Percentiles rank a stretch among this genome's conserved stretches.
Evolutionary conservation across 176 grass and related monocot species (phyloP).

Genomic region (Musa beccarii): DNA sequence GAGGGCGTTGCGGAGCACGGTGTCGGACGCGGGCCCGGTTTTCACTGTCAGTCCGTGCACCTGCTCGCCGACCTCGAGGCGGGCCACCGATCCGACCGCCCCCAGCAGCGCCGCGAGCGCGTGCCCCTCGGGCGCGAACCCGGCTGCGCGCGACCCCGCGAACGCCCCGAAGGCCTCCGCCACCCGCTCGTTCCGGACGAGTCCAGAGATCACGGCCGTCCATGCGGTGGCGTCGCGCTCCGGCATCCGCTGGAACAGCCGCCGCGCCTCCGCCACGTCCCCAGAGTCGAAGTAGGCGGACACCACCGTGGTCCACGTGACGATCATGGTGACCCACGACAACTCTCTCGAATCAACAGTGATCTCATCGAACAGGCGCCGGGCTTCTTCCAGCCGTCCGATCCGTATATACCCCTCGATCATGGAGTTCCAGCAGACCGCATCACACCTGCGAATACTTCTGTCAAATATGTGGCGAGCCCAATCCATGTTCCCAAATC

Average conservation of each 20-base stretch:
- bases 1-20: slow-evolving; percentile 11
- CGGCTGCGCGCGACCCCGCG: background rate
- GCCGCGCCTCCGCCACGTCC: background rate
- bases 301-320: slow-evolving; percentile 10
- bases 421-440: slow-evolving; percentile 16
- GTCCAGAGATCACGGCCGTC: slow-evolving; percentile 8
- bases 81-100: slow-evolving; percentile 8
- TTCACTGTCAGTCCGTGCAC: background rate
- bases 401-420: slow-evolving; percentile 8
- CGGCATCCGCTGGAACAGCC: slow-evolving; percentile 12
- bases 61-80: slow-evolving; percentile 16
- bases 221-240: slow-evolving; percentile 17
- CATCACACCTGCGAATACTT: background rate
- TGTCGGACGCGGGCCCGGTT: background rate
- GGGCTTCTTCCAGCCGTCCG: slow-evolving; percentile 15
- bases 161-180: background rate
- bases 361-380: slow-evolving; percentile 13
- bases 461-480: background rate
- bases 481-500: slow-evolving; percentile 10
- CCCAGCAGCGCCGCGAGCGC: slow-evolving; percentile 5
- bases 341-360: background rate
- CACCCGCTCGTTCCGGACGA: slow-evolving; percentile 9
- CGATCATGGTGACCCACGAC: slow-evolving; percentile 18
- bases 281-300: slow-evolving; percentile 14
- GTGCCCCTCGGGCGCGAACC: background rate